phyloP scores from a whole-genome alignment of 2,329 filamentous ascomycete species.

The Colletotrichum eleusines region DNA sequence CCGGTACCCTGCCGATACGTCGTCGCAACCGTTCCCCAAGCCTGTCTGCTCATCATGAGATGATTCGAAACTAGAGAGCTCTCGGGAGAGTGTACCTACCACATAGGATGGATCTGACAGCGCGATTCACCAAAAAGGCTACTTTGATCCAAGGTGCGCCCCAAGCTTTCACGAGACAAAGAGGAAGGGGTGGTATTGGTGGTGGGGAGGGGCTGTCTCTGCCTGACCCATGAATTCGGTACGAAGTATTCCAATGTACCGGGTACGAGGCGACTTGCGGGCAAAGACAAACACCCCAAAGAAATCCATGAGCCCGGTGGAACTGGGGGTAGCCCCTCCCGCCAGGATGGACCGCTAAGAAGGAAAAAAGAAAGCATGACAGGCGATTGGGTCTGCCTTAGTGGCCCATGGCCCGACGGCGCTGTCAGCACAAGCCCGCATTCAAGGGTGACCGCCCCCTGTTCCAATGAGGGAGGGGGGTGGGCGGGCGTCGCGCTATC shows the following conservation, averaged over 20 bases:
- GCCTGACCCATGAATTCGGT: conserved; percentile 40
- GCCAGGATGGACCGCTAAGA: conserved; percentile 42
- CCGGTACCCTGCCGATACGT: conserved; percentile 1
- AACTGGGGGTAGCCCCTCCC: conserved; percentile 40
- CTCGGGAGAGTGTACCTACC: neutral
- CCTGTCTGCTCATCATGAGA: conserved; percentile 16
- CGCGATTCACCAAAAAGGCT: conserved; percentile 9
- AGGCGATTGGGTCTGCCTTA: conserved; percentile 40
- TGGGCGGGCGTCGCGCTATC: conserved; percentile 20
- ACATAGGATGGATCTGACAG: conserved; percentile 1
- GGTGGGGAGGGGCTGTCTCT: conserved; percentile 37
- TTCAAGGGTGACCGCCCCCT: conserved; percentile 21
- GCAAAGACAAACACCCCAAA: conserved; percentile 23
- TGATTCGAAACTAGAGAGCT: conserved; percentile 16
- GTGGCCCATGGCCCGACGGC: conserved; percentile 31
- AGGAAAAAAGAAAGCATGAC: conserved; percentile 43
- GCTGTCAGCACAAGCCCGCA: conserved; percentile 37
- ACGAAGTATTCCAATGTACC: conserved; percentile 31
- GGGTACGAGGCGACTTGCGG: conserved; percentile 19
- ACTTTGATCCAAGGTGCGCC: conserved; percentile 10
- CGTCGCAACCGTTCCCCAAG: conserved; percentile 21
- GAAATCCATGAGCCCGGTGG: conserved; percentile 37
- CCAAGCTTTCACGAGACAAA: conserved; percentile 34
- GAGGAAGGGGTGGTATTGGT: neutral
- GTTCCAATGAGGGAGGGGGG: conserved; percentile 9